Evolutionary conservation across 2,329 filamentous ascomycete genomes (phyloP).

Genomic region (Cercospora sojina): DNA sequence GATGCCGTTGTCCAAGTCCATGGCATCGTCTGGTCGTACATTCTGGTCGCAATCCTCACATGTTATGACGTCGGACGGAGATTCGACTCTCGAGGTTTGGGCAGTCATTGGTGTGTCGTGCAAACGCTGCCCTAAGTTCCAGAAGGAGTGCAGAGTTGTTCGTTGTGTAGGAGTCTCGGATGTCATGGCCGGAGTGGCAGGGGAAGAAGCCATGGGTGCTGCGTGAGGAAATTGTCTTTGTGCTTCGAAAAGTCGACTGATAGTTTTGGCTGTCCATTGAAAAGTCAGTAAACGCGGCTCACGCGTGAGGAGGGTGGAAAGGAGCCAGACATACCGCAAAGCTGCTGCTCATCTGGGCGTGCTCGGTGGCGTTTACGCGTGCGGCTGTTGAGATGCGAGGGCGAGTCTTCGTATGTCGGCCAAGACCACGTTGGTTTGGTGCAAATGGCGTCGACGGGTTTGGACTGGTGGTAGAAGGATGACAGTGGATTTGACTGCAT

Average conservation of each 20-base stretch:
- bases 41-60: slow-evolving; percentile 49
- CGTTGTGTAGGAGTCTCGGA: slow-evolving; percentile 37
- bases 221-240: slow-evolving; percentile 38
- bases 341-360: slow-evolving; percentile 55
- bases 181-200: slow-evolving; percentile 14
- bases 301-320: slow-evolving; percentile 8
- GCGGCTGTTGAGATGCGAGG: slow-evolving; percentile 52
- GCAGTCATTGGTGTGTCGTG: slow-evolving; percentile 24
- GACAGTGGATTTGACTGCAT: slow-evolving; percentile 31
- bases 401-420: slow-evolving; percentile 30
- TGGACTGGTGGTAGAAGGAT: slow-evolving; percentile 35
- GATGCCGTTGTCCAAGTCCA: slow-evolving; percentile 39
- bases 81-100: slow-evolving; percentile 1
- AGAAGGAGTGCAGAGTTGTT: slow-evolving; percentile 51
- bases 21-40: slow-evolving; percentile 36
- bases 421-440: slow-evolving; percentile 32
- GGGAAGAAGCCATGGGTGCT: slow-evolving; percentile 31
- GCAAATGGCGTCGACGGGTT: slow-evolving; percentile 26
- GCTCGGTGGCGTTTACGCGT: slow-evolving; percentile 59
- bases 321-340: slow-evolving; percentile 51
- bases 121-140: slow-evolving; percentile 43
- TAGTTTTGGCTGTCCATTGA: slow-evolving; percentile 44
- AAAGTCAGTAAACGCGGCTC: slow-evolving; percentile 21
- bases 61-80: slow-evolving; percentile 24
- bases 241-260: slow-evolving; percentile 47